Evolutionary conservation across 2,329 filamentous ascomycete species (phyloP).

Genomic region (Exophiala bonariae): DNA sequence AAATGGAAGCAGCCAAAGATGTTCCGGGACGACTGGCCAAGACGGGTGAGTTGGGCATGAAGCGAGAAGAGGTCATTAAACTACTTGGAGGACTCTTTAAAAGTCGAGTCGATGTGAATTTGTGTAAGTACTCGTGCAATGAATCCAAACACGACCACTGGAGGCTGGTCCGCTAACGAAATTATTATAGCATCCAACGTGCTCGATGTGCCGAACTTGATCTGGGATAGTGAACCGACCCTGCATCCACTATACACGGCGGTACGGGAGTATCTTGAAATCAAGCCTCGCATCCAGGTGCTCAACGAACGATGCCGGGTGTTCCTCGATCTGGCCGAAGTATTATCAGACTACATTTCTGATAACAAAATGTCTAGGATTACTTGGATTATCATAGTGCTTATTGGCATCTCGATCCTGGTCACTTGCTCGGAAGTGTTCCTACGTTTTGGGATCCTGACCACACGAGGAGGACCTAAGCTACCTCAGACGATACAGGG

Average conservation of each 20-base stretch:
- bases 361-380: conserved; percentile 87
- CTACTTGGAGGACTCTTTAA: conserved; percentile 90
- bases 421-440: conserved; percentile 90
- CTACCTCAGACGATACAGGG: conserved; percentile 3
- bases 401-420: conserved; percentile 86
- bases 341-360: conserved; percentile 85
- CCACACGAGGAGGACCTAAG: conserved; percentile 16
- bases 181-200: conserved; percentile 82
- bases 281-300: conserved; percentile 91
- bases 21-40: conserved; percentile 86
- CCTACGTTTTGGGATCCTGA: conserved; percentile 76
- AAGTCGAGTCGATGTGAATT: conserved; percentile 92
- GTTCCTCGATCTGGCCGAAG: conserved; percentile 94
- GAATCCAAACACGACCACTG: no score
- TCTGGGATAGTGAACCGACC: conserved; percentile 97
- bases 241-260: conserved; percentile 91
- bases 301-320: conserved; percentile 96
- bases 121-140: no score
- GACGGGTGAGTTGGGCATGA: conserved; percentile 89
- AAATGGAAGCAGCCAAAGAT: conserved; percentile 89
- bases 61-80: conserved; percentile 84
- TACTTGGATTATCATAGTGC: conserved; percentile 96
- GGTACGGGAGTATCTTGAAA: conserved; percentile 95
- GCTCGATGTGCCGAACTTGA: conserved; percentile 93
- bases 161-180: background rate